These are phyloP conservation scores for Carex cristatella DNA, from an alignment of 176 grass and related monocot genomes.

Conservation along the genomic window DNA sequence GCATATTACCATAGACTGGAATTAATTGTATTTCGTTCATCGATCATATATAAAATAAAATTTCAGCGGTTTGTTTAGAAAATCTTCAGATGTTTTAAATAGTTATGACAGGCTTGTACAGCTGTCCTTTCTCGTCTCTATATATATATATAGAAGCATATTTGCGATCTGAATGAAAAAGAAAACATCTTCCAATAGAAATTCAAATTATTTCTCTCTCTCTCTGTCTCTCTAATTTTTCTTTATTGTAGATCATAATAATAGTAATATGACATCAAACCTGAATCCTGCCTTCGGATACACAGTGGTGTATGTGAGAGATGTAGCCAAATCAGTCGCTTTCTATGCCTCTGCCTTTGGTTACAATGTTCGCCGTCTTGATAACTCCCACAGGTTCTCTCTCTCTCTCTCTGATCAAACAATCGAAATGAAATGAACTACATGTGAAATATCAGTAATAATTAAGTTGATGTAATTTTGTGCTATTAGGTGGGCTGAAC, in stretches of 20 bases:
- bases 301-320: conserved; percentile 50
- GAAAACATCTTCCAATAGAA: background rate
- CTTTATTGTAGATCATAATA: background rate
- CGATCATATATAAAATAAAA: background rate
- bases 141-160: background rate
- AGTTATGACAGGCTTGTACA: conserved; percentile 2
- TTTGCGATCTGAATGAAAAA: background rate
- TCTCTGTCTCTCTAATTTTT: background rate
- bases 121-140: background rate
- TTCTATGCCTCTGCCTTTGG: conserved; percentile 74
- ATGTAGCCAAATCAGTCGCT: conserved; percentile 45
- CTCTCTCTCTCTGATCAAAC: background rate
- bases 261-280: conserved; percentile 32
- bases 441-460: background rate
- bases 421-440: background rate
- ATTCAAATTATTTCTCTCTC: background rate
- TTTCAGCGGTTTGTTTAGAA: background rate
- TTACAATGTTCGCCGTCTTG: conserved; percentile 63
- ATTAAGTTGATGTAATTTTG: background rate
- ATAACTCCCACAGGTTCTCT: conserved; percentile 34
- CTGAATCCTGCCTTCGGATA: conserved; percentile 40
- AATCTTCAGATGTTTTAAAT: background rate
- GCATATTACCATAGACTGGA: no score
- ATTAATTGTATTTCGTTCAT: background rate
- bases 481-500: conserved; percentile 59